Evolutionary conservation across 2,329 filamentous ascomycete species (phyloP), one percentile per base, ranked within the genome.

Genomic region (Emydomyces testavorans): DNA sequence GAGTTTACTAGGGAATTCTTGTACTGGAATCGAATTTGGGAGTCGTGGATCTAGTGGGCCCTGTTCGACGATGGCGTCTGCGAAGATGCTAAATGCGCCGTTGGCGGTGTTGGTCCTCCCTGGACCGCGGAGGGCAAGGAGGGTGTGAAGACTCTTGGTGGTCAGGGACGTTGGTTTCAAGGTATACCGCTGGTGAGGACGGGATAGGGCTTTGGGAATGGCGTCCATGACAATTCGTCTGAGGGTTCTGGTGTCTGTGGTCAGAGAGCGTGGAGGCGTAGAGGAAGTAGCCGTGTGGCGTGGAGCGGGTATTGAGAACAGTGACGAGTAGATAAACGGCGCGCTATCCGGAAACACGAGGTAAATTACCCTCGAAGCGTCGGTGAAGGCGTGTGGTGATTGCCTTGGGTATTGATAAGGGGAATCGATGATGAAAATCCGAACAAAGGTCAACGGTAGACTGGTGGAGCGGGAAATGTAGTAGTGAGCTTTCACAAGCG

Each of bases 401-500:
- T 65, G 64, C 28, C 65, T 61, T 42, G 72, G 71, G 13, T 65
- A 66, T 56, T 82, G 83, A 62, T 93, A 94, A 0, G 86, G 86
- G 1, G 85, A 85, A 61, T 92, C 83, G 53, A 87, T 70, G 50
- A 89, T 77, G 58, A 87, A 84, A 38, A 93, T 80, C 43, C 86
- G 79, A n/a, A 93, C 68, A 21, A 92, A 71, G 1, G 85, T 74
- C 3, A 92, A 69, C 0, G 84, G 78, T 6, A 70, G 57, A 1
- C 74, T 71, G 46, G 76, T 72, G 46, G 84, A 82, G n/a, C 82
- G 77, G 54, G 83, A 80, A 51, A 92, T 77, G 56, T 85, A 82
- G 63, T 86, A 92, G 64, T 93, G 85, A 4, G 84, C 83, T 63
- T 92, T 93, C 56, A 89, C 77, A 50, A 92, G 76, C 1, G 86